Conservation (phyloP, 2,329 filamentous ascomycete genomes). For the Talaromyces sp. region DNA sequence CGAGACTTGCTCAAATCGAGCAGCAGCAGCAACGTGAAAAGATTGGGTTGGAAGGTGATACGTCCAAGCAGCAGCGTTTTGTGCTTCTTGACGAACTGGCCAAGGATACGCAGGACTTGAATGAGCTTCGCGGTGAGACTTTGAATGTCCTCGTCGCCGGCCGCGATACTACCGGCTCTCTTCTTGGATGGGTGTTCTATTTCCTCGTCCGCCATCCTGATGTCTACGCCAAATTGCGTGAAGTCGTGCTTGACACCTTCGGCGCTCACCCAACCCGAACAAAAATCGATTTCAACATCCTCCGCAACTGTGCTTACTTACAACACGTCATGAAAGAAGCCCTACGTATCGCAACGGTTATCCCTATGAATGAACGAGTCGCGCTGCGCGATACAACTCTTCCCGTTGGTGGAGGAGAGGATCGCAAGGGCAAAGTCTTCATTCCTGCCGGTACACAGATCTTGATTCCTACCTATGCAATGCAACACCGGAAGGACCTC, state of each 20-base stretch:
- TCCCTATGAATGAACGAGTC: conserved; percentile 46
- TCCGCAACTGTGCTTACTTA: conserved; percentile 21
- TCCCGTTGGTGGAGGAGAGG: conserved; percentile 58
- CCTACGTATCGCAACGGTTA: conserved; percentile 46
- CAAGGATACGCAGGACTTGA: conserved; percentile 45
- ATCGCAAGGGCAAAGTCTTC: conserved; percentile 59
- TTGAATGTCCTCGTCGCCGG: conserved; percentile 40
- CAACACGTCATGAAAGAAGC: conserved; percentile 33
- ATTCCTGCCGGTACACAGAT: conserved; percentile 65
- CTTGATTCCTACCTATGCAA: conserved; percentile 64
- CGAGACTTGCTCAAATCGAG: conserved; percentile 17
- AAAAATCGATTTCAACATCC: conserved; percentile 15
- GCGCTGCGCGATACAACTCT: conserved; percentile 43
- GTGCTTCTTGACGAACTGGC: conserved; percentile 59
- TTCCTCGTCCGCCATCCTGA: conserved; percentile 29
- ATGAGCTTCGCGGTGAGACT: conserved; percentile 49
- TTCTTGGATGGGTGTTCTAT: conserved; percentile 34
- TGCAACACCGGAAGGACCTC: conserved; percentile 65
- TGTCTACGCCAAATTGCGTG: conserved; percentile 25
- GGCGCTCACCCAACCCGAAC: conserved; percentile 13
- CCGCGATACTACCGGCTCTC: conserved; percentile 37
- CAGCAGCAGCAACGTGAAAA: conserved; percentile 13
- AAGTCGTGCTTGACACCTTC: conserved; percentile 48
- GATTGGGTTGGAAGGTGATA: conserved; percentile 12
- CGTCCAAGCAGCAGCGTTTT: conserved; percentile 40